Base-by-base conservation (phyloP, 371 early-diverging fungal species). In the Cokeromyces recurvatus region DNA sequence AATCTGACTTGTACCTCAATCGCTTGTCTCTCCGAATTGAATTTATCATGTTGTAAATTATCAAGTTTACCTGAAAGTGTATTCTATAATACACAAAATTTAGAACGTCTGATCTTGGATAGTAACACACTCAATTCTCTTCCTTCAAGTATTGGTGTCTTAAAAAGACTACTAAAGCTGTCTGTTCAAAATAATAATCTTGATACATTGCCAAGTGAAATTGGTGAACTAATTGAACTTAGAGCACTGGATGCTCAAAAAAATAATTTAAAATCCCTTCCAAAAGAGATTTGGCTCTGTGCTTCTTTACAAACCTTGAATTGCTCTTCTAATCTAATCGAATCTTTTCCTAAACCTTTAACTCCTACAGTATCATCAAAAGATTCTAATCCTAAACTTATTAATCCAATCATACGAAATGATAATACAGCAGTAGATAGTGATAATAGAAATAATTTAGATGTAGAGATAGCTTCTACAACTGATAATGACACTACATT, bases 271-370 rank as follows among this genome's bases (percentile, higher is more conserved):
- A 76, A 77, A 37, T 59, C 76, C 32, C 60, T 95, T 1, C 92
- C 94, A 2, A 71, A 79, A 8, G 90, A 90, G 32, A 89, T 95
- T n/a, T 94, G 94, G 95, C 57, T 77, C 35, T 87, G 89, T 62
- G 62, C 80, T 12, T 71, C 68, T 14, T 74, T 95, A n/a, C 62
- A 68, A 34, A 93, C 91, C 38, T 74, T 81, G 9, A 73, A 73
- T 31, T 73, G 73, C 20, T 90, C 87, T 2, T 88, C 88, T 17
- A 95, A 95, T 48, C 46, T 86, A 15, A 62, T 95, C 6, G 67
- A 64, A 14, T 41, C 60, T 1, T 73, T 73, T 35, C 73, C 69
- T 15, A 59, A 66, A 23, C 66, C 73, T 1, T 57, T 38, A 10
- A 19, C 39, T 3, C 17, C 27, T 2, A 39, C 29, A 4, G 17